Conservation (phyloP, 2,329 filamentous ascomycete genomes). For the Sporothrix protearum region DNA sequence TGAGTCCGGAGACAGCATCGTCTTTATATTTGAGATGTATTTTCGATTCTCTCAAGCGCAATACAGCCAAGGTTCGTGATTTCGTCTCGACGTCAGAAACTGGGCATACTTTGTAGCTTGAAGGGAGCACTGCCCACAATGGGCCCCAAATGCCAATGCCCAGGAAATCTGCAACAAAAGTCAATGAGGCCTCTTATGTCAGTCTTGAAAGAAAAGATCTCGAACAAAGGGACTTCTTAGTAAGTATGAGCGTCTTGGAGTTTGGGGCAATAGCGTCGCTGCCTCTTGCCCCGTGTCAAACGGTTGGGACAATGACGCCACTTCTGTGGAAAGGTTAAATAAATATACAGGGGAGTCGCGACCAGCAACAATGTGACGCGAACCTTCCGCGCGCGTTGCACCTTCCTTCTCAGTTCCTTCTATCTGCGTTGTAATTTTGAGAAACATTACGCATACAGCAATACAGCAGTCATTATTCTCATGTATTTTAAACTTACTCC, state of each 20-base stretch:
- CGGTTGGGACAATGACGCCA: slow-evolving; percentile 4
- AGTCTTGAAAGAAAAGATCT: neutral
- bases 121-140: too few species aligned
- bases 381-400: neutral
- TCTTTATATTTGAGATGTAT: neutral
- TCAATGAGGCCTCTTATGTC: neutral
- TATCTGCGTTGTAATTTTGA: slow-evolving; percentile 6
- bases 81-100: neutral
- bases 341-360: neutral
- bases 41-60: neutral
- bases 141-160: too few species aligned
- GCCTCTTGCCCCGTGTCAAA: neutral
- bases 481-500: neutral
- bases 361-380: neutral
- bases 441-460: neutral
- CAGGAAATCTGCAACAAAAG: neutral
- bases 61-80: neutral
- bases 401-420: neutral
- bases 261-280: neutral
- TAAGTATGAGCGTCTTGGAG: neutral
- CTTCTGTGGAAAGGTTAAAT: neutral
- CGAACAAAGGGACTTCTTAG: neutral
- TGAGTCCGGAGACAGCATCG: neutral
- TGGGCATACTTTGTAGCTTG: neutral
- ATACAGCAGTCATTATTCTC: neutral